A percentile compares a stretch with the other conserved stretches of the same genome.
phyloP scores from a whole-genome alignment of 179 eudicot species.

The Drosera spatulata region DNA sequence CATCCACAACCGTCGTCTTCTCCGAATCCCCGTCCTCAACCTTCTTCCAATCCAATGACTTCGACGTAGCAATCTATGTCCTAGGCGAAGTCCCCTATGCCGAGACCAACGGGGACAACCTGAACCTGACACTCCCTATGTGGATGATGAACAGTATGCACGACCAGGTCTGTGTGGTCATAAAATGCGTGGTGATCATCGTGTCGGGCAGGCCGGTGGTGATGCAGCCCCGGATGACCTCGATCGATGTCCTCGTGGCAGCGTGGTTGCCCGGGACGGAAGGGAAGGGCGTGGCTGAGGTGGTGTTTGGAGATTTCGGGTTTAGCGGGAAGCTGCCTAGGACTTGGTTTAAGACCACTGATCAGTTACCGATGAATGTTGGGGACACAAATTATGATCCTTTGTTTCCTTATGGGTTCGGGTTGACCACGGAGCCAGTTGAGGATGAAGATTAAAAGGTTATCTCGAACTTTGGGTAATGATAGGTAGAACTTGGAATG shows the following conservation, averaged over 20 bases:
- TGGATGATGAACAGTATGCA: slow-evolving; percentile 27
- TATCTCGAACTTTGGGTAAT: too few relatives aligned
- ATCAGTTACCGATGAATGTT: slow-evolving; percentile 42
- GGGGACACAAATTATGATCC: slow-evolving; percentile 38
- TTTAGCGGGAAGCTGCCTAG: slow-evolving; percentile 41
- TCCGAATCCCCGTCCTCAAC: slow-evolving; percentile 23
- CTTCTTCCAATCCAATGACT: slow-evolving; percentile 22
- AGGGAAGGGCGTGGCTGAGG: slow-evolving; percentile 35
- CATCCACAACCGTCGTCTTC: slow-evolving; percentile 22
- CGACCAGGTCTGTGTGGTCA: slow-evolving; percentile 18
- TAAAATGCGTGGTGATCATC: slow-evolving; percentile 29
- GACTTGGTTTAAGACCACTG: slow-evolving; percentile 36
- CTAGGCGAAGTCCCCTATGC: slow-evolving; percentile 44
- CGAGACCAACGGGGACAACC: slow-evolving; percentile 31
- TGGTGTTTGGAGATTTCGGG: slow-evolving; percentile 29
- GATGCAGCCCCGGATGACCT: slow-evolving; percentile 22
- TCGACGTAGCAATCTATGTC: slow-evolving; percentile 35
- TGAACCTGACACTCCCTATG: slow-evolving; percentile 27
- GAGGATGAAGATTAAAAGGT: too few relatives aligned
- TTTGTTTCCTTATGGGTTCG: slow-evolving; percentile 30
- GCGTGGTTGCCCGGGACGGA: slow-evolving; percentile 44
- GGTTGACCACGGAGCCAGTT: slow-evolving; percentile 17
- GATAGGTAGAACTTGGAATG: too few relatives aligned
- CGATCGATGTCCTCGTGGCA: slow-evolving; percentile 37
- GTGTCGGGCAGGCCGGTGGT: slow-evolving; percentile 33